Evolutionary conservation across 179 eudicot species (phyloP).

Genomic region (Spergularia azorica): DNA sequence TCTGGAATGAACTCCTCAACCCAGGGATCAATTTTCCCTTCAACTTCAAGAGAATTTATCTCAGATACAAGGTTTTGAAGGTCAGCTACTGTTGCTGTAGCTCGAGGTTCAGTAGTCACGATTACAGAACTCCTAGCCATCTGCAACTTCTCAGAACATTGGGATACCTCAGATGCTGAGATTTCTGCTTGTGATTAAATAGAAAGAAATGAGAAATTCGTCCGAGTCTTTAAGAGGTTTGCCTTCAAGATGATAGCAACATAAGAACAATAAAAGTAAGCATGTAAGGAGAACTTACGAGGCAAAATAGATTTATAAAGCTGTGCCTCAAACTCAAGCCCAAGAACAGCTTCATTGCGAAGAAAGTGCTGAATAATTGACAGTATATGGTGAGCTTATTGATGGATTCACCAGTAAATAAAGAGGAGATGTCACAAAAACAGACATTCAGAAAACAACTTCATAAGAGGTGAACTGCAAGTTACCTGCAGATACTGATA

Average conservation of each 20-base stretch:
- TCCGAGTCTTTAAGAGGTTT: constrained; percentile 5
- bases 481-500: constrained; percentile 71
- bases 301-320: constrained; percentile 75
- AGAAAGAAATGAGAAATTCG: constrained; percentile 14
- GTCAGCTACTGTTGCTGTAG: constrained; percentile 55
- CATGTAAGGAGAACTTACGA: constrained; percentile 45
- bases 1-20: constrained; percentile 73
- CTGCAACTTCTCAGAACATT: constrained; percentile 54
- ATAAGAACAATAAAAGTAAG: background rate
- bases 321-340: constrained; percentile 73
- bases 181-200: constrained; percentile 42
- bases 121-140: constrained; percentile 58
- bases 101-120: constrained; percentile 66
- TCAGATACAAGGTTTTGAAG: constrained; percentile 43
- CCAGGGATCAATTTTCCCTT: constrained; percentile 52
- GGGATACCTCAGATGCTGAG: constrained; percentile 64
- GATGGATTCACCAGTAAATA: background rate
- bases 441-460: background rate
- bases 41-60: constrained; percentile 54
- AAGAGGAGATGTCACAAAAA: background rate
- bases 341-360: constrained; percentile 70
- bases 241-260: background rate
- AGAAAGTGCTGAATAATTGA: constrained; percentile 66
- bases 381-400: background rate
- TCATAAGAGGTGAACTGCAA: background rate